Base-by-base conservation (phyloP, 208 protist genomes). In the Lotmaria passim region DNA sequence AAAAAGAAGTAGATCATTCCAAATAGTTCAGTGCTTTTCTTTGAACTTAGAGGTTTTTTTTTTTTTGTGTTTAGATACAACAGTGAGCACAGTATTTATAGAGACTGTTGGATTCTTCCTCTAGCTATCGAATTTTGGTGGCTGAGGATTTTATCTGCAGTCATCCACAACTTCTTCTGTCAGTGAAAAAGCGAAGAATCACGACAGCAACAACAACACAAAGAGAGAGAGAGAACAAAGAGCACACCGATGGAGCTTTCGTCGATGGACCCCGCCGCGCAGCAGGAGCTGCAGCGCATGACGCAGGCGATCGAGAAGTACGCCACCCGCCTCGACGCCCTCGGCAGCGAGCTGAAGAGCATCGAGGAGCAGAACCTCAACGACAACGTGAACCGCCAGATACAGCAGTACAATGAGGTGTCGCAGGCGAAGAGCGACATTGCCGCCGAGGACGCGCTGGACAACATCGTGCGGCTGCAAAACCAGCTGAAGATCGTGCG, bases 401-500 rank as follows among this genome's bases (percentile, higher is more conserved):
- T 93, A 47, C 74, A 83, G 44, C 78, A 91, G 51, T 90, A 90
- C 64, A 82, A 90, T 60, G 60, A 73, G 36, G 51, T 66, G 36
- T 33, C 52, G 21, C 61, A 81, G 38, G 61, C 86, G 61, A 64
- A 71, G 30, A 67, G 57, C 23, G 83, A 82, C 19, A 90, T 97
- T 59, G 78, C 88, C 15, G 88, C 89, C 15, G 87, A 97, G 61
- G 93, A 96, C 53, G 90, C 85, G 1, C 75, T 95, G 33, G 93
- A 97, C 60, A 83, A 77, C 73, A 80, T 96, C 30, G 83, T 93
- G 41, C 82, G 89, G 19, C 41, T 96, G 63, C 70, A 97, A 69
- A 97, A 97, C 71, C 83, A 89, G 55, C 80, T 97, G 17, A 95
- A 94, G 71, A 88, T 96, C 70, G 79, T 83, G 31, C 73, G 75